Percentiles rank a stretch among this genome's conserved stretches.
These are phyloP conservation scores for Ramularia collo-cygni DNA, from an alignment of 2,329 filamentous ascomycete genomes.

Conservation along the genomic window DNA sequence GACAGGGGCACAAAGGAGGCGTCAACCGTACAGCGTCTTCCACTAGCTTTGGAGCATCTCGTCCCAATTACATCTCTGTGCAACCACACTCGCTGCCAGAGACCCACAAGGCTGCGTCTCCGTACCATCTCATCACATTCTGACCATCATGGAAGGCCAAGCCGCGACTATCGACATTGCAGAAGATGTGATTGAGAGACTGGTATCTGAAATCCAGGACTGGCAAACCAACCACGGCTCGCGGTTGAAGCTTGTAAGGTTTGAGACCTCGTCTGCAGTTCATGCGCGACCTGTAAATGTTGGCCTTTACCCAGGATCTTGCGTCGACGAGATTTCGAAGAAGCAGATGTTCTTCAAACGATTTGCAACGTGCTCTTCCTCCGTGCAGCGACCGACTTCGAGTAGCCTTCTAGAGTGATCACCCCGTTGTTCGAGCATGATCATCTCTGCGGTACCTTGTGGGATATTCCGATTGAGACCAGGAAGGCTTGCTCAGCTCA, in stretches of 20 bases:
- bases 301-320: conserved; percentile 33
- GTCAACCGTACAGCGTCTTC: conserved; percentile 13
- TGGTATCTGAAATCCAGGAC: conserved; percentile 34
- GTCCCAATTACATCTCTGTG: conserved; percentile 5
- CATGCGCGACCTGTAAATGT: conserved; percentile 30
- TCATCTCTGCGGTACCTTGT: conserved; percentile 32
- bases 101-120: too few relatives aligned
- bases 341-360: conserved; percentile 52
- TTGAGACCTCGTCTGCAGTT: conserved; percentile 23
- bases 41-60: conserved; percentile 5
- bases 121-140: not conserved
- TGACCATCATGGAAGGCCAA: not conserved
- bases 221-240: conserved; percentile 39
- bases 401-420: conserved; percentile 32
- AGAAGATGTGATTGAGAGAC: conserved; percentile 9
- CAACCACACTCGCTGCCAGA: not conserved
- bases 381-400: conserved; percentile 43
- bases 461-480: conserved; percentile 32
- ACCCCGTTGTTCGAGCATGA: conserved; percentile 30
- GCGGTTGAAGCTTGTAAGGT: conserved; percentile 31
- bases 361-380: conserved; percentile 49
- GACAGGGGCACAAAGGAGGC: conserved; percentile 8
- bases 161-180: conserved; percentile 3
- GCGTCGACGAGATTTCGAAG: conserved; percentile 28
- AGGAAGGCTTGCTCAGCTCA: conserved; percentile 29